Evolutionary conservation across 805 yeast species (phyloP).

Genomic region (Nakazawaea anatomiae): DNA sequence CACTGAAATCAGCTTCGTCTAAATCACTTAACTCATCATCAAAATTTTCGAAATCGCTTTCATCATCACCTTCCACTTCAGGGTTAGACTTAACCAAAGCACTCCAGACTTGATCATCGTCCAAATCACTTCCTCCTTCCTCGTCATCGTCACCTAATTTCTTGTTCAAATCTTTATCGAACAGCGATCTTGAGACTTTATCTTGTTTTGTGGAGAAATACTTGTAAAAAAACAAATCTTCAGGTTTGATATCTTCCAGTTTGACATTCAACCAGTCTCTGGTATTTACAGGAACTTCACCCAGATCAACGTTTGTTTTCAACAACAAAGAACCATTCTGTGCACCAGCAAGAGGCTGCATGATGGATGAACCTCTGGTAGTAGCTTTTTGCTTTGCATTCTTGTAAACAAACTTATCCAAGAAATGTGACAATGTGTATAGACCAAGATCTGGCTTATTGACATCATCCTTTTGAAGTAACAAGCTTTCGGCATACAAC

Average conservation of each 20-base stretch:
- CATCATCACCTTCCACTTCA: constrained; percentile 46
- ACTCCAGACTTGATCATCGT: constrained; percentile 53
- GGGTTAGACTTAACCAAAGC: constrained; percentile 56
- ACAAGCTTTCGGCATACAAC: constrained; percentile 64
- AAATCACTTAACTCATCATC: constrained; percentile 34
- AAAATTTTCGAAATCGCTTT: constrained; percentile 27
- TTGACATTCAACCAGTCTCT: constrained; percentile 75
- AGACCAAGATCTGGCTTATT: constrained; percentile 87
- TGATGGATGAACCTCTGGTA: constrained; percentile 84
- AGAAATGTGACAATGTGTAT: constrained; percentile 81
- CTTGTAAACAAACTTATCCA: constrained; percentile 92
- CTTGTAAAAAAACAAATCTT: constrained; percentile 82
- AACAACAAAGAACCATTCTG: constrained; percentile 67
- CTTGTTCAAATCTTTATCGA: constrained; percentile 37
- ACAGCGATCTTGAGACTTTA: constrained; percentile 27
- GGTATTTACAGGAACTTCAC: constrained; percentile 71
- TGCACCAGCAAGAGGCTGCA: constrained; percentile 94
- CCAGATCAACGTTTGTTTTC: constrained; percentile 29
- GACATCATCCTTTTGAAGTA: constrained; percentile 40
- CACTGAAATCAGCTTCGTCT: constrained; percentile 23
- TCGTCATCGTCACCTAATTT: constrained; percentile 37
- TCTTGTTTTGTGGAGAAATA: constrained; percentile 66
- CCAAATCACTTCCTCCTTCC: constrained; percentile 37
- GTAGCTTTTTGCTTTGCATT: constrained; percentile 75
- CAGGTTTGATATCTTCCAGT: constrained; percentile 67